These are phyloP conservation scores for Colletotrichum tropicale DNA, from an alignment of 2,329 filamentous ascomycete genomes.

Conservation along the genomic window DNA sequence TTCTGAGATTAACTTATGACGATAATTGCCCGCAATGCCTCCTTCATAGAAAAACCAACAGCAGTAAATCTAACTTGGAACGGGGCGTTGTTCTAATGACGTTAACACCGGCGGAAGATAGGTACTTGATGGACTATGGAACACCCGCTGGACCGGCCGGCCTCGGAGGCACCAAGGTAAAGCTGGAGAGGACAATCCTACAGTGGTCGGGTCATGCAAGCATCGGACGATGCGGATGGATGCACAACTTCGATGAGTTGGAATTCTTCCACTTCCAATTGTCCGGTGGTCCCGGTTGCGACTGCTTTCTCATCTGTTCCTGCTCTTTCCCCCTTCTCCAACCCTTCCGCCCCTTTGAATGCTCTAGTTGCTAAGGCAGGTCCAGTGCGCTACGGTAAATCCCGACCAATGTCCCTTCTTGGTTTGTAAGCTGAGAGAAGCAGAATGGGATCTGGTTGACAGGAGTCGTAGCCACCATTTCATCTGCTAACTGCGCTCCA, in stretches of 20 bases:
- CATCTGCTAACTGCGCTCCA: neutral
- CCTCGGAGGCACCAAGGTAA: neutral
- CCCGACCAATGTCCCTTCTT: neutral
- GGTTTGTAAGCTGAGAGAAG: neutral
- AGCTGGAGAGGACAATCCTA: neutral
- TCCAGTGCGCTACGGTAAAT: neutral
- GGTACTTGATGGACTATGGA: neutral
- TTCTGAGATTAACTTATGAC: neutral
- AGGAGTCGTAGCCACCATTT: neutral
- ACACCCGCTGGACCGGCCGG: neutral
- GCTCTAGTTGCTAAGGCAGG: neutral
- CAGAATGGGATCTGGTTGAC: neutral
- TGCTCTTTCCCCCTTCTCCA: neutral
- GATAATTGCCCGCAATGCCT: neutral
- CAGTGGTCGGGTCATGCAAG: neutral
- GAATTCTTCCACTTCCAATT: neutral
- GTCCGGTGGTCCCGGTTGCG: neutral
- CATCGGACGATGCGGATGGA: neutral
- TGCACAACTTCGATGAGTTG: neutral
- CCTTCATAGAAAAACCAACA: neutral
- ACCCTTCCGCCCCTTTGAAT: neutral
- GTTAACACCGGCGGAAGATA: neutral
- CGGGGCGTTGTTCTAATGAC: neutral
- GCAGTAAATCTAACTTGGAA: neutral
- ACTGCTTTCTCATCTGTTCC: neutral